Percentiles rank a stretch among this genome's conserved stretches.
phyloP scores from a whole-genome alignment of 1,139 yeast genomes.

The Yamadazyma jaroonii region DNA sequence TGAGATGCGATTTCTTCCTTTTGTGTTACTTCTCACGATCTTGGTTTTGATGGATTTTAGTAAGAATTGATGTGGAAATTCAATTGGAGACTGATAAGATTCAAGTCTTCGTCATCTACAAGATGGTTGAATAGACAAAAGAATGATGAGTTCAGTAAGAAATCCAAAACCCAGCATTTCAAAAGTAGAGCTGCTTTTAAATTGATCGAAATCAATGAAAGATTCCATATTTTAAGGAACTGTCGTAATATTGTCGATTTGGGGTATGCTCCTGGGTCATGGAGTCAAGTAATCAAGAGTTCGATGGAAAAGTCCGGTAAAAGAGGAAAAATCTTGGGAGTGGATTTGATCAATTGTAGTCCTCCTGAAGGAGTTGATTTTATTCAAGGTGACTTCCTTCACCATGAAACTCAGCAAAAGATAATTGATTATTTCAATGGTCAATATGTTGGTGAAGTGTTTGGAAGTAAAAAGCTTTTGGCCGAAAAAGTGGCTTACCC shows the following conservation, averaged over 20 bases:
- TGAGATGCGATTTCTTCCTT: constrained; percentile 13
- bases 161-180: constrained; percentile 61
- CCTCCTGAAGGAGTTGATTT: constrained; percentile 42
- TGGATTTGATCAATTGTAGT: constrained; percentile 37
- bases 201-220: constrained; percentile 65
- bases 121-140: constrained; percentile 67
- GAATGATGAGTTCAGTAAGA: constrained; percentile 59
- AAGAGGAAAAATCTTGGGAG: constrained; percentile 27
- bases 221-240: constrained; percentile 54
- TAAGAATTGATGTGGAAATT: too few species aligned
- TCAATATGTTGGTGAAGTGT: too few species aligned
- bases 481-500: neutral
- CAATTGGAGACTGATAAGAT: constrained; percentile 5
- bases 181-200: constrained; percentile 92
- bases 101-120: constrained; percentile 39
- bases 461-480: too few species aligned
- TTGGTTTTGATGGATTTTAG: too few species aligned
- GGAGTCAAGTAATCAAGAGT: constrained; percentile 44
- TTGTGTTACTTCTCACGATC: too few species aligned
- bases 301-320: constrained; percentile 17
- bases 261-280: constrained; percentile 51
- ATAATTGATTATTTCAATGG: constrained; percentile 17
- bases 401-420: constrained; percentile 29
- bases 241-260: constrained; percentile 69
- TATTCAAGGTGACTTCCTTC: constrained; percentile 41